These are phyloP conservation scores for Paramecium sonneborni DNA, from an alignment of 73 alveolate genomes.

Conservation along the genomic window DNA sequence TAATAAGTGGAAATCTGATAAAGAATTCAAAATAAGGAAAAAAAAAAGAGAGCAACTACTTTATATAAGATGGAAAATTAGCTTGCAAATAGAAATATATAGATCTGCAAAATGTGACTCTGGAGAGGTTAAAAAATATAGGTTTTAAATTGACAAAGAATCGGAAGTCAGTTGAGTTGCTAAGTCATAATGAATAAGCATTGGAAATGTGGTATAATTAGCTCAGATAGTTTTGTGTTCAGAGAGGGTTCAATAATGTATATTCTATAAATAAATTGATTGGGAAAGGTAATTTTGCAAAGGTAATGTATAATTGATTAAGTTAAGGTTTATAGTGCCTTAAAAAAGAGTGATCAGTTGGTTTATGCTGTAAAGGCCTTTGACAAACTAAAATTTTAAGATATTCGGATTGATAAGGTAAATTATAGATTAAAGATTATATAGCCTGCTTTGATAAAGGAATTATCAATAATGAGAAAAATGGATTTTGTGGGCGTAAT, in stretches of 20 bases:
- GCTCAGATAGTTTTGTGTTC: conserved; percentile 35
- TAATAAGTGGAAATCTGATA: not conserved
- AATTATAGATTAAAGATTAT: not conserved
- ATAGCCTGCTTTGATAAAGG: conserved; percentile 64
- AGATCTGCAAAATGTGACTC: not conserved
- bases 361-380: conserved; percentile 64
- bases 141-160: conserved; percentile 57
- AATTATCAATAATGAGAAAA: conserved; percentile 55
- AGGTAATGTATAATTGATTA: not conserved
- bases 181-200: conserved; percentile 44
- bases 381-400: conserved; percentile 51
- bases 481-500: conserved; percentile 60
- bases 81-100: not conserved
- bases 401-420: conserved; percentile 52
- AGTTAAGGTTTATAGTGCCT: conserved; percentile 46
- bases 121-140: conserved; percentile 10
- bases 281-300: conserved; percentile 68
- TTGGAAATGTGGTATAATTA: conserved; percentile 52
- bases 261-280: conserved; percentile 52
- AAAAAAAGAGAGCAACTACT: not conserved
- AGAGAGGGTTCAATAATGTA: conserved; percentile 41
- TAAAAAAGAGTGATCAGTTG: not conserved
- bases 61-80: not conserved
- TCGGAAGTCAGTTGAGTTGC: conserved; percentile 45
- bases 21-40: not conserved